phyloP scores from a whole-genome alignment of 495 filamentous ascomycete species.

The Neurospora hispaniola region DNA sequence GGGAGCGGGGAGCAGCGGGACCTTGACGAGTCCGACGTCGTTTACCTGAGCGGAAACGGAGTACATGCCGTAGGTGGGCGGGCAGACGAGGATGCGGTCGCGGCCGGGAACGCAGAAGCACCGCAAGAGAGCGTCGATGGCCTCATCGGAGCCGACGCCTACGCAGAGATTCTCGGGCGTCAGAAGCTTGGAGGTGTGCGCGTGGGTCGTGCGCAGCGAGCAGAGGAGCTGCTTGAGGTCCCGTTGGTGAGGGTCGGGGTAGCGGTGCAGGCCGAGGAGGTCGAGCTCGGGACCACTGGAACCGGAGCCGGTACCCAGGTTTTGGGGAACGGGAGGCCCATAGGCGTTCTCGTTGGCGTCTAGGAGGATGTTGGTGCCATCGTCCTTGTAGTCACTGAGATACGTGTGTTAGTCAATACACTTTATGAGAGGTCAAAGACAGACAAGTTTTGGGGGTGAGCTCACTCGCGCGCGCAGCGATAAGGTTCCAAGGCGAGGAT shows the following conservation, averaged over 20 bases:
- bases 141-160: slow-evolving; percentile 92
- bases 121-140: slow-evolving; percentile 84
- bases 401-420: slow-evolving; percentile 18
- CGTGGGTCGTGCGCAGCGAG: slow-evolving; percentile 74
- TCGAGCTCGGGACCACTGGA: slow-evolving; percentile 41
- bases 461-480: slow-evolving; percentile 73
- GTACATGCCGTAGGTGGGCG: slow-evolving; percentile 99
- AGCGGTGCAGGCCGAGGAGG: slow-evolving; percentile 74
- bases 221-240: slow-evolving; percentile 82
- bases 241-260: slow-evolving; percentile 90
- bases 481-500: slow-evolving; percentile 76
- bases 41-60: slow-evolving; percentile 86
- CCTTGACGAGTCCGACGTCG: slow-evolving; percentile 74
- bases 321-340: slow-evolving; percentile 51
- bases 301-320: slow-evolving; percentile 11
- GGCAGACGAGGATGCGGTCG: slow-evolving; percentile 87
- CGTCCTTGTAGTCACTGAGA: slow-evolving; percentile 92
- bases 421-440: slow-evolving; percentile 5
- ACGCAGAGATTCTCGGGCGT: slow-evolving; percentile 80
- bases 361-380: slow-evolving; percentile 91
- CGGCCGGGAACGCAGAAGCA: slow-evolving; percentile 81
- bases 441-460: neutral
- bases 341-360: slow-evolving; percentile 98
- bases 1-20: slow-evolving; percentile 53
- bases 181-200: slow-evolving; percentile 64